Evolutionary conservation across 139 green algal species (phyloP).

Genomic region (Chlamydomonas sp.): DNA sequence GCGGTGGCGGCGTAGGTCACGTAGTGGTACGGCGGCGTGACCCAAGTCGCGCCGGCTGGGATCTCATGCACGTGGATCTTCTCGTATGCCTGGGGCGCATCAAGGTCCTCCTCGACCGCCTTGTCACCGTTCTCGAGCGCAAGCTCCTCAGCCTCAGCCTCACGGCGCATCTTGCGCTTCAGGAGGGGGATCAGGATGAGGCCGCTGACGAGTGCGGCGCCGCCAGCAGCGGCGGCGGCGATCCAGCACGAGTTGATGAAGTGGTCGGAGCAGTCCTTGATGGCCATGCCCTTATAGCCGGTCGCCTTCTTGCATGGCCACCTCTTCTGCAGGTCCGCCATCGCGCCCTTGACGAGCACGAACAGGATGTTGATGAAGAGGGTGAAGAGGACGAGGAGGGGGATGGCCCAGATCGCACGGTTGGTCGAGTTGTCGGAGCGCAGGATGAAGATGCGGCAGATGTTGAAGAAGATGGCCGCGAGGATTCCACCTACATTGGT

Average conservation of each 20-base stretch:
- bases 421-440: constrained; percentile 24
- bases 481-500: constrained; percentile 19
- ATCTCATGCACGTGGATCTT: constrained; percentile 3
- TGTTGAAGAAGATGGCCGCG: constrained; percentile 16
- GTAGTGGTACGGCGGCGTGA: constrained; percentile 6
- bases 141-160: too few species aligned
- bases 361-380: constrained; percentile 41
- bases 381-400: constrained; percentile 31
- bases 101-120: too few species aligned
- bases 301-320: constrained; percentile 6
- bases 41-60: neutral
- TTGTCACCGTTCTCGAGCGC: too few species aligned
- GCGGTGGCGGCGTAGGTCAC: neutral
- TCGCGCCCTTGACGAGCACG: constrained; percentile 28
- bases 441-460: constrained; percentile 23
- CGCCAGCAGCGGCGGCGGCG: neutral
- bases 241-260: constrained; percentile 12
- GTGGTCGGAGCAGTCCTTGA: constrained; percentile 13
- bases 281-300: neutral
- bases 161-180: too few species aligned
- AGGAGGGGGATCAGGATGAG: too few species aligned
- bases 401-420: constrained; percentile 29
- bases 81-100: too few species aligned
- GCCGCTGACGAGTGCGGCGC: neutral
- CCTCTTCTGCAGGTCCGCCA: neutral